Base-by-base conservation (phyloP, 169 alveolate species). In the Cryptosporidium ryanae region DNA sequence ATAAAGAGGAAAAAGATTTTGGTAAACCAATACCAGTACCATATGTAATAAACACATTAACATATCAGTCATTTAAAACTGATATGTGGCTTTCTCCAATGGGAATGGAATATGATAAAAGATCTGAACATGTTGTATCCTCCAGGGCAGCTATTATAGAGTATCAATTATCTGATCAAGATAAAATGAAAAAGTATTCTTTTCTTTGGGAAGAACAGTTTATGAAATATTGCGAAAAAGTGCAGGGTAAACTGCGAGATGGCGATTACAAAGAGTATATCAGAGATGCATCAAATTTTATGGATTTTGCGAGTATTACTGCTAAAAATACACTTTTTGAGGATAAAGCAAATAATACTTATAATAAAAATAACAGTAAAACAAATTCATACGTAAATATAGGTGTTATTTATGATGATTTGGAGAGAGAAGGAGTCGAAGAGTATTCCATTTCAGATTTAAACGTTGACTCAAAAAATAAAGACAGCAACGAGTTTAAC, bases 11-110 rank as follows among this genome's bases (percentile, higher is more conserved):
- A 23, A 55, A 59, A n/a, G 87, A 76, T 59, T 76, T 76, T 61
- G 87, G 87, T 29, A 76, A 55, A 34, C 87, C 87, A 1, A 76
- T 76, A 12, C 87, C 87, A 10, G 59, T 70, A 34, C 87, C 87
- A n/a, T 76, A 76, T 31, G 87, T 76, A 10, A 76, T 76, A 54
- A 76, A 76, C 18, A 76, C 87, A 25, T 48, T 59, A 59, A 76
- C 87, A 15, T 76, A 76, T 44, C 87, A 76, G 18, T 76, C 87
- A 21, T 76, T 76, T 38, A 76, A 70, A 46, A 76, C 87, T 32
- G 87, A 76, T 61, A 76, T 76, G 87, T 76, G 87, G 87, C 71
- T 76, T 23, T 76, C 87, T 21, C 87, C 87, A 59, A 61, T 31
- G 25, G 87, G 87, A 55, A 76, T 76, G 87, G 71, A 76, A n/a